Conservation (phyloP, 2,329 filamentous ascomycete species). For the Sodiomyces alkalinus region DNA sequence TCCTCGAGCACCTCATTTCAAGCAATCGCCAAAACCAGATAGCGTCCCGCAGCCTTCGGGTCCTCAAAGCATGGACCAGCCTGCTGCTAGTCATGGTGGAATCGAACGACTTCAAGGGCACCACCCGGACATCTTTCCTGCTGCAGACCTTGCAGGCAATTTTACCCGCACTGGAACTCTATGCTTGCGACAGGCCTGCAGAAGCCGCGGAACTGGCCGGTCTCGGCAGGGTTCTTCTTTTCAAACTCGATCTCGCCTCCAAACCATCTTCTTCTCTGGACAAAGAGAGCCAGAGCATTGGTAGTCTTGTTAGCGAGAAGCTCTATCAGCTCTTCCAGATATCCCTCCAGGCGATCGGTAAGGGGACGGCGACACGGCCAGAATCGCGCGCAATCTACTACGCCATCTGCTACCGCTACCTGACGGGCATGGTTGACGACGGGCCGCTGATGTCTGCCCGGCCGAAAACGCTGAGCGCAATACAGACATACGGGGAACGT, state of each 20-base stretch:
- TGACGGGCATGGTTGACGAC: slow-evolving; percentile 51
- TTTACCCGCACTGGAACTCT: slow-evolving; percentile 71
- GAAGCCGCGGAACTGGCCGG: slow-evolving; percentile 65
- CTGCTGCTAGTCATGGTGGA: slow-evolving; percentile 73
- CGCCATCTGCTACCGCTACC: slow-evolving; percentile 76
- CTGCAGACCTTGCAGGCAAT: slow-evolving; percentile 78
- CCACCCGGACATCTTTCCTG: slow-evolving; percentile 60
- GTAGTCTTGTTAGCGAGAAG: slow-evolving; percentile 73
- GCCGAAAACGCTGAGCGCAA: slow-evolving; percentile 55
- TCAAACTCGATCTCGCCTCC: slow-evolving; percentile 47
- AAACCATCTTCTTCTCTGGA: slow-evolving; percentile 21
- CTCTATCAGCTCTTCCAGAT: slow-evolving; percentile 85
- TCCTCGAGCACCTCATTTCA: slow-evolving; percentile 46
- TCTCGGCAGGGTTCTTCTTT: slow-evolving; percentile 58
- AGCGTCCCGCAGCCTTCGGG: slow-evolving; percentile 40
- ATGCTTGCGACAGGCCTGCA: slow-evolving; percentile 50
- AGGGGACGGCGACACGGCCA: slow-evolving; percentile 52
- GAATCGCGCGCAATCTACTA: slow-evolving; percentile 76
- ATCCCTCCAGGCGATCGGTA: slow-evolving; percentile 64
- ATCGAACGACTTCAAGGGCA: slow-evolving; percentile 62
- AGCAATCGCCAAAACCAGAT: slow-evolving; percentile 50
- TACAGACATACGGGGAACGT: slow-evolving; percentile 53
- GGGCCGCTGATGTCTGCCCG: slow-evolving; percentile 31
- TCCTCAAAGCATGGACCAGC: slow-evolving; percentile 73
- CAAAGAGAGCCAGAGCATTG: slow-evolving; percentile 29